Base-by-base conservation (phyloP, 345 rosid genomes). In the Eutrema yunnanense region DNA sequence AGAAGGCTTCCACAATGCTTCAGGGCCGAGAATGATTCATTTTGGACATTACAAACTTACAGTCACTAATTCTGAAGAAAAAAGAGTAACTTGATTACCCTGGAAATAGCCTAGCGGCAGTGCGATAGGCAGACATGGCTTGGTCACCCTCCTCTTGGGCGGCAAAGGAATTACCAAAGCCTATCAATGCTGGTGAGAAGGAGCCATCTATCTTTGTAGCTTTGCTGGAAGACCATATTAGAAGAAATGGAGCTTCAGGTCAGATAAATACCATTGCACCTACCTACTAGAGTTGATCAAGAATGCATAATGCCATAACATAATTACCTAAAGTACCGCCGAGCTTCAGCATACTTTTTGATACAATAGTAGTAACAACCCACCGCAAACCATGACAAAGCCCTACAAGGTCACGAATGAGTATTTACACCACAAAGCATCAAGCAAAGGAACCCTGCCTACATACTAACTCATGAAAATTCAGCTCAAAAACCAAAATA, bases 41-140 rank as follows among this genome's bases (percentile, higher is more conserved):
- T 58, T 40, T 36, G 49, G 73, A 51, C 50, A 34, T 19, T 69
- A 48, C 29, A 43, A 30, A 30, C 64, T 63, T 54, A 65, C 42
- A 48, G 59, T 66, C 62, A 32, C 34, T 65, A 65, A 37, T 38
- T 43, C 26, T 40, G 54, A 36, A 66, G 37, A 51, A 34, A 56
- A 19, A 69, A 42, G 43, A 56, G 26, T 54, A 14, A 71, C 42
- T 64, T 65, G 44, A 49, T 78, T 88, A 95, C 99, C 99, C 98
- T 12, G 99, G 99, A 81, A 95, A 92, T 73, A 95, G 81, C 50
- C 97, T 89, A 70, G 97, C 97, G 56, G 96, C 98, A 43, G 88
- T 87, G 10, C 98, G 95, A 75, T 95, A 95, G 70, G 92, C 97
- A 5, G 96, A 81, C 99, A 95, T 90, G 71, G 98, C 98, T 80